These are phyloP conservation scores for Cladophialophora chaetospira DNA, from an alignment of 2,329 filamentous ascomycete species.

Conservation along the genomic window DNA sequence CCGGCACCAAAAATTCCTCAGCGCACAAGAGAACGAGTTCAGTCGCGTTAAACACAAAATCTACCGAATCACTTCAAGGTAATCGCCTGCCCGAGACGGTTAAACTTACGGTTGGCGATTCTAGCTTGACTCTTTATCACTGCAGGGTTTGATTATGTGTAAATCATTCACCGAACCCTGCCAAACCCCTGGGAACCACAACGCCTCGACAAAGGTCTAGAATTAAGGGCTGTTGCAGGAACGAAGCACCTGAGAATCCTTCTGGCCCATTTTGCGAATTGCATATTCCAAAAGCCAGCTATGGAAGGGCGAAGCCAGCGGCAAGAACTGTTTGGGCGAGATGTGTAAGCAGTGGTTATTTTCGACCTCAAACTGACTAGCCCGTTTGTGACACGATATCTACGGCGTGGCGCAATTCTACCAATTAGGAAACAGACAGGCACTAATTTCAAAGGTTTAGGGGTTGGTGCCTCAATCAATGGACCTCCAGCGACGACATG, in stretches of 20 bases:
- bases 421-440: conserved; percentile 13
- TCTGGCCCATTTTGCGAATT: neutral
- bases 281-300: conserved; percentile 1
- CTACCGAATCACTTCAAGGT: neutral
- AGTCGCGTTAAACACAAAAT: neutral
- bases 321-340: conserved; percentile 24
- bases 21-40: neutral
- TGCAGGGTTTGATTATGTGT: neutral
- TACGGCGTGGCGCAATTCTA: conserved; percentile 15
- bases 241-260: conserved; percentile 1
- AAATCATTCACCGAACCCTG: neutral
- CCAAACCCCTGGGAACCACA: neutral
- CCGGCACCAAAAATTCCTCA: neutral
- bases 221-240: conserved; percentile 9
- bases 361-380: conserved; percentile 13
- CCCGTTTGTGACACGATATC: neutral
- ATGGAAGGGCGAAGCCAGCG: conserved; percentile 12
- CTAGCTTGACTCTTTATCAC: neutral
- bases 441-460: conserved; percentile 14
- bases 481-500: conserved; percentile 72
- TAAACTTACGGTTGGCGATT: neutral
- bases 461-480: conserved; percentile 60
- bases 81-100: conserved; percentile 2
- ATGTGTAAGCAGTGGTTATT: conserved; percentile 29
- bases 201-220: conserved; percentile 1